These are phyloP conservation scores for Teratosphaeria gauchensis DNA, from an alignment of 2,329 filamentous ascomycete species.

Conservation along the genomic window DNA sequence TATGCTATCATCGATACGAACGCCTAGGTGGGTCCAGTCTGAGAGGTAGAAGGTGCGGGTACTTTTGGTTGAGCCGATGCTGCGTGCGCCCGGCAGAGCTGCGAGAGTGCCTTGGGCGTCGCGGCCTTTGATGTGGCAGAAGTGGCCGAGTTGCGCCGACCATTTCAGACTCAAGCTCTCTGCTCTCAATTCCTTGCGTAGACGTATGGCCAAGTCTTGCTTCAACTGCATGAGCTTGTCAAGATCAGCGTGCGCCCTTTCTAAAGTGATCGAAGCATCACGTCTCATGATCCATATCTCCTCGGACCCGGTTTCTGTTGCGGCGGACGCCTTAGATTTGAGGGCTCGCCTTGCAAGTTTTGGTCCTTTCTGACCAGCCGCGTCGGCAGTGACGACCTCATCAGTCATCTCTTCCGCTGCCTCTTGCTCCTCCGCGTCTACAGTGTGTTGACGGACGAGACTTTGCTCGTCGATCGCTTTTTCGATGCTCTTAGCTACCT, in stretches of 20 bases:
- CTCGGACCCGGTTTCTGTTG: conserved; percentile 19
- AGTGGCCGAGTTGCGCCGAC: conserved; percentile 78
- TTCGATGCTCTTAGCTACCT: conserved; percentile 61
- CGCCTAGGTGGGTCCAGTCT: conserved; percentile 75
- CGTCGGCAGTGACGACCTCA: conserved; percentile 58
- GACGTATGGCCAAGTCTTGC: conserved; percentile 44
- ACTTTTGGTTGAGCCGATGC: conserved; percentile 68
- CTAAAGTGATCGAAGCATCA: conserved; percentile 56
- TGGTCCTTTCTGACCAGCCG: conserved; percentile 42
- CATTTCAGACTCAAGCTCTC: conserved; percentile 67
- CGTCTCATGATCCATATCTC: conserved; percentile 56
- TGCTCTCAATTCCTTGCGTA: conserved; percentile 50
- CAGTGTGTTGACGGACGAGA: conserved; percentile 66
- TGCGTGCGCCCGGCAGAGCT: conserved; percentile 37
- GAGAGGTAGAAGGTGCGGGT: conserved; percentile 77
- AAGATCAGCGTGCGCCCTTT: conserved; percentile 59
- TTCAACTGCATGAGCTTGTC: conserved; percentile 53
- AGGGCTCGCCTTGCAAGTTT: conserved; percentile 15
- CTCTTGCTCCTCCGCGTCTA: conserved; percentile 61
- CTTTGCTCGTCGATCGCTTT: conserved; percentile 87
- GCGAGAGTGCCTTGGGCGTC: conserved; percentile 45
- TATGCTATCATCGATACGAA: conserved; percentile 66
- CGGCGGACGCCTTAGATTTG: conserved; percentile 6
- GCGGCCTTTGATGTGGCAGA: conserved; percentile 81
- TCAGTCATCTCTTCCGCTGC: conserved; percentile 66